Evolutionary conservation across 202 grass and related monocot species (phyloP), one percentile per base, ranked within the genome.

Genomic region (Panicum virgatum): DNA sequence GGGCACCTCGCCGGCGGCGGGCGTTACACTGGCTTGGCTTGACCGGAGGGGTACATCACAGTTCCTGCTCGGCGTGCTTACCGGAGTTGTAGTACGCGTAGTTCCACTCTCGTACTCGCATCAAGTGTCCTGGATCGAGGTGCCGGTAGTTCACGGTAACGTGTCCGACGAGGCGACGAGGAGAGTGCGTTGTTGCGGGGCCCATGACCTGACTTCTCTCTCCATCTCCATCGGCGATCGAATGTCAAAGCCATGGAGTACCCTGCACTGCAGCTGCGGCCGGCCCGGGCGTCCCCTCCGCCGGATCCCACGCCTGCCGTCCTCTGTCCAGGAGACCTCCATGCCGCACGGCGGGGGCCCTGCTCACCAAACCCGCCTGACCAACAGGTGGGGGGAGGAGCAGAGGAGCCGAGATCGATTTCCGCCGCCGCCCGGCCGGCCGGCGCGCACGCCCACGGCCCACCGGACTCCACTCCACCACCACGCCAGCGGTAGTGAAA

Each of bases 401-500:
- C 12, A 45, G 46, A 44, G 11, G 10, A 9, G 1, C 43, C 2
- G 43, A 19, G 65, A 44, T 32, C 11, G 64, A 61, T 69, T n/a
- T 12, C 18, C 62, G 77, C 63, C 64, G 23, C 5, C 63, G n/a
- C n/a, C n/a, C n/a, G n/a, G 46, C n/a, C 37, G 51, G 34, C 9
- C 62, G 4, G 60, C 34, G 13, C 27, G 27, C 56, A 62, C 40
- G 39, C 63, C 50, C 38, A 40, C 71, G 52, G 56, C 23, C 22
- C 43, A 42, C 43, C 36, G 19, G 20, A 3, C 53, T 30, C 38
- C 50, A 66, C n/a, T 27, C 38, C 50, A 66, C n/a, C 40, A 54
- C 67, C 26, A 3, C 54, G 23, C 27, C 48, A 43, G 13, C 19
- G 0, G 54, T 64, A 56, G 87, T 40, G 78, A 86, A 89, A 89